Conservation (phyloP, 352 stramenopile species). For the Phytophthora cactorum region DNA sequence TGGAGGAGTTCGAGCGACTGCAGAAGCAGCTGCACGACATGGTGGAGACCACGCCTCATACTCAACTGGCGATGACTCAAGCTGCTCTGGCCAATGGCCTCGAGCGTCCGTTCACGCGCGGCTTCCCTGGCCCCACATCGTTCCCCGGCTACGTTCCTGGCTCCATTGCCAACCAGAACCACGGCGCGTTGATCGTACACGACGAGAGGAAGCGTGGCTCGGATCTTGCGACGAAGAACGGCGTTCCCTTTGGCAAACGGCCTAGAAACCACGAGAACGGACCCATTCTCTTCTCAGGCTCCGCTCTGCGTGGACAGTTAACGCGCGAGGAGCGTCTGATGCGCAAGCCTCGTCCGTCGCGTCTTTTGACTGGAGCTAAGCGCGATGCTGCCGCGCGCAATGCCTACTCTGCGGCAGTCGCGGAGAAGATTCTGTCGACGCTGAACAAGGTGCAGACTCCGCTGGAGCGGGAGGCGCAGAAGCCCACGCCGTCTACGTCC, state of each 20-base stretch:
- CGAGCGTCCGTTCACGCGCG: conserved; percentile 39
- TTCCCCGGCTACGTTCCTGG: conserved; percentile 48
- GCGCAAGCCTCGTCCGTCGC: conserved; percentile 69
- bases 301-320: conserved; percentile 40
- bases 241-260: conserved; percentile 52
- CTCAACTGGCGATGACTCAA: conserved; percentile 63
- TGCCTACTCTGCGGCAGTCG: conserved; percentile 77
- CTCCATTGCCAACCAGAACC: conserved; percentile 39
- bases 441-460: conserved; percentile 86
- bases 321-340: conserved; percentile 59
- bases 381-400: conserved; percentile 61
- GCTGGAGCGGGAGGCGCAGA: conserved; percentile 71
- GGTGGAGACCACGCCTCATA: conserved; percentile 68
- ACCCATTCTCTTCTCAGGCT: conserved; percentile 47
- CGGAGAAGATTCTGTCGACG: conserved; percentile 81
- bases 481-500: conserved; percentile 78
- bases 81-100: conserved; percentile 54
- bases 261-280: conserved; percentile 46
- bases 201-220: conserved; percentile 24
- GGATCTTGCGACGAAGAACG: conserved; percentile 28
- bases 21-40: conserved; percentile 67
- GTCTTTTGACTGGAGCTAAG: conserved; percentile 74
- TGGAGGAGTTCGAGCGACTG: conserved; percentile 77
- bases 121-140: conserved; percentile 33
- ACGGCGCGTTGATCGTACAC: conserved; percentile 26